Evolutionary conservation across 768 basidiomycete species (phyloP).

Genomic region (Trametes sanguinea): DNA sequence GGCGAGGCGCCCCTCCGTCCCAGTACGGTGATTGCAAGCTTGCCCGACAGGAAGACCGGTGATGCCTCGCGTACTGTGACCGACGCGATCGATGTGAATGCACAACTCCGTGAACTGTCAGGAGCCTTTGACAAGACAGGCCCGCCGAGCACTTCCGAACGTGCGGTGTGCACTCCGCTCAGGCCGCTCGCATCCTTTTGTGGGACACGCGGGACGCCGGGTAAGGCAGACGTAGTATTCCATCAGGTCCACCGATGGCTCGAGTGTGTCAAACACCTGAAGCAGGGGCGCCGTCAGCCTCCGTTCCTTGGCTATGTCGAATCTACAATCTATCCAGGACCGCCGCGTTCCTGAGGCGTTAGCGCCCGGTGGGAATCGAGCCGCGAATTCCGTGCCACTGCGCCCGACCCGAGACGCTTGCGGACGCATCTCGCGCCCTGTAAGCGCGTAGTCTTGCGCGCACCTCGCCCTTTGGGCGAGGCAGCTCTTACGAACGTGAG

Average conservation of each 20-base stretch:
- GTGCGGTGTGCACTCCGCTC: background rate
- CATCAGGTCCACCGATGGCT: constrained; percentile 12
- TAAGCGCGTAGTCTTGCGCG: background rate
- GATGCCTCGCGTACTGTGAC: background rate
- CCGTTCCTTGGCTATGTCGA: background rate
- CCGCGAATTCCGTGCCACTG: background rate
- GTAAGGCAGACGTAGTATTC: constrained; percentile 1
- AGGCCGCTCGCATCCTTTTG: background rate
- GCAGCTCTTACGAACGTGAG: background rate
- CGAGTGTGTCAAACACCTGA: constrained; percentile 5
- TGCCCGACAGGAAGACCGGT: background rate
- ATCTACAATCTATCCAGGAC: constrained; percentile 6
- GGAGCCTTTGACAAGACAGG: constrained; percentile 6
- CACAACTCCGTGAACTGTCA: constrained; percentile 1
- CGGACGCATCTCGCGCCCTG: background rate
- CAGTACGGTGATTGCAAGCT: background rate
- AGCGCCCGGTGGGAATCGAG: constrained; percentile 9
- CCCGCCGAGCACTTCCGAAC: constrained; percentile 5
- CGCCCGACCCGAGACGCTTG: background rate
- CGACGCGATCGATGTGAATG: constrained; percentile 10
- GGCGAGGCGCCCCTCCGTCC: background rate
- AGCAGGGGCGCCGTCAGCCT: background rate
- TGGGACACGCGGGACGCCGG: background rate
- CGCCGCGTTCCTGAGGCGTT: constrained; percentile 11
- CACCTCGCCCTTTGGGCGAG: background rate